These are phyloP conservation scores for Venturia carpophila DNA, from an alignment of 2,329 filamentous ascomycete genomes.

Conservation along the genomic window DNA sequence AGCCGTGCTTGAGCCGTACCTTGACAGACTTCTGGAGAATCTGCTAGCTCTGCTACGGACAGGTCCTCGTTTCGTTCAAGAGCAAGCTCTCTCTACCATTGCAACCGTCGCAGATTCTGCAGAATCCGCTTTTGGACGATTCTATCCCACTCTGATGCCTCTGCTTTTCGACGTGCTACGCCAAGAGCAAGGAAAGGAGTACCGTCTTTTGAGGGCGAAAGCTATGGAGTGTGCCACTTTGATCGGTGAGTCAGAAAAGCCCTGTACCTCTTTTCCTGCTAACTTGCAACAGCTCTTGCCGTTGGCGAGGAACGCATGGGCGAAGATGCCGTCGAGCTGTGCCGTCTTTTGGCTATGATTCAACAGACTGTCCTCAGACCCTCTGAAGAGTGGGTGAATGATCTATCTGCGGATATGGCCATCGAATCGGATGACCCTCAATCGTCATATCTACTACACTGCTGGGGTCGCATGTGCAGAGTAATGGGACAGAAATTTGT, in stretches of 20 bases:
- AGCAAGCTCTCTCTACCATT: constrained; percentile 95
- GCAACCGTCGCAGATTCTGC: constrained; percentile 98
- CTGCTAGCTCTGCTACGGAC: constrained; percentile 83
- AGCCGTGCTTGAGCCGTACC: constrained; percentile 80
- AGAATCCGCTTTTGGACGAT: constrained; percentile 87
- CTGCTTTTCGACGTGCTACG: constrained; percentile 82
- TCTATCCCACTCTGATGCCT: constrained; percentile 94
- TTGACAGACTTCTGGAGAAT: constrained; percentile 77
- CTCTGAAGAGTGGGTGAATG: not conserved
- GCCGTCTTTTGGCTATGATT: constrained; percentile 79
- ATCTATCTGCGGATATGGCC: constrained; percentile 49
- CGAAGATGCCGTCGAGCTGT: constrained; percentile 75
- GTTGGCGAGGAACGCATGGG: constrained; percentile 92
- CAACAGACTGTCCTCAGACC: constrained; percentile 46
- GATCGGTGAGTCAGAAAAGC: constrained; percentile 42
- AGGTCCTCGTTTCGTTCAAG: constrained; percentile 91
- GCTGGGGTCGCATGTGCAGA: constrained; percentile 98
- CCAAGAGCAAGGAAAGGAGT: constrained; percentile 88
- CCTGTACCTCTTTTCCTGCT: not conserved
- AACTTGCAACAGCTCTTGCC: constrained; percentile 54
- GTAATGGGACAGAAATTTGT: constrained; percentile 86
- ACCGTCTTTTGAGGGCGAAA: constrained; percentile 83
- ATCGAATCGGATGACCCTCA: constrained; percentile 91
- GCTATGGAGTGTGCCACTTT: constrained; percentile 98
- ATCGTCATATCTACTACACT: constrained; percentile 94